These are phyloP conservation scores for Pseudocercospora musae DNA, from an alignment of 2,329 filamentous ascomycete genomes.

Conservation along the genomic window DNA sequence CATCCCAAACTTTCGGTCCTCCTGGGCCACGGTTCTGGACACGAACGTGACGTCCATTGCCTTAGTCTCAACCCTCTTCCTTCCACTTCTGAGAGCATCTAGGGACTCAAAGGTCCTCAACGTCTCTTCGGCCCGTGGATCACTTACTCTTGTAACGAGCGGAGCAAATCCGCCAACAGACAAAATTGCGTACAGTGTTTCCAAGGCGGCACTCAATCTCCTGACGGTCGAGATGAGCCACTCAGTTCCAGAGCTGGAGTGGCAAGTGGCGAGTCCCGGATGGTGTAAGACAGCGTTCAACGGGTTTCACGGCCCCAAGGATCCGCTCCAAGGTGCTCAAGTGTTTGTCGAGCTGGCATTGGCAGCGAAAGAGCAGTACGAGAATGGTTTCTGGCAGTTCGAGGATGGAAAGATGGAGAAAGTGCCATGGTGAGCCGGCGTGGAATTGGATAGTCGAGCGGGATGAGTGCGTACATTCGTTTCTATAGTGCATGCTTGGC, in stretches of 20 bases:
- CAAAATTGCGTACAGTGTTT: slow-evolving; percentile 26
- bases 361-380: slow-evolving; percentile 14
- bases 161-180: slow-evolving; percentile 32
- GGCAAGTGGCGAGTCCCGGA: slow-evolving; percentile 23
- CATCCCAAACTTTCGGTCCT: not conserved
- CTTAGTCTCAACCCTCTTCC: slow-evolving; percentile 33
- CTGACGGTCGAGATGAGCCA: slow-evolving; percentile 27
- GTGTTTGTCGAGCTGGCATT: slow-evolving; percentile 22
- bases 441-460: not conserved
- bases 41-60: slow-evolving; percentile 47
- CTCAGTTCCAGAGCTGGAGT: slow-evolving; percentile 14
- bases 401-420: slow-evolving; percentile 12
- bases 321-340: slow-evolving; percentile 25
- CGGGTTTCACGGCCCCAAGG: slow-evolving; percentile 23
- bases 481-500: slow-evolving; percentile 20
- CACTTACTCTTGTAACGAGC: slow-evolving; percentile 21
- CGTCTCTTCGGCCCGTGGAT: slow-evolving; percentile 34
- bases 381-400: slow-evolving; percentile 24
- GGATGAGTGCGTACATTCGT: not conserved
- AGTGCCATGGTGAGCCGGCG: slow-evolving; percentile 12
- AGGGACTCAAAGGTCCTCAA: slow-evolving; percentile 34
- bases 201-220: slow-evolving; percentile 27
- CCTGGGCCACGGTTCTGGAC: not conserved
- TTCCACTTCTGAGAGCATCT: slow-evolving; percentile 31
- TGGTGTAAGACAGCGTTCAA: slow-evolving; percentile 30